Percentiles rank a stretch among this genome's conserved stretches.
phyloP scores from a whole-genome alignment of 2,329 filamentous ascomycete genomes.

The Alternaria postmessia region DNA sequence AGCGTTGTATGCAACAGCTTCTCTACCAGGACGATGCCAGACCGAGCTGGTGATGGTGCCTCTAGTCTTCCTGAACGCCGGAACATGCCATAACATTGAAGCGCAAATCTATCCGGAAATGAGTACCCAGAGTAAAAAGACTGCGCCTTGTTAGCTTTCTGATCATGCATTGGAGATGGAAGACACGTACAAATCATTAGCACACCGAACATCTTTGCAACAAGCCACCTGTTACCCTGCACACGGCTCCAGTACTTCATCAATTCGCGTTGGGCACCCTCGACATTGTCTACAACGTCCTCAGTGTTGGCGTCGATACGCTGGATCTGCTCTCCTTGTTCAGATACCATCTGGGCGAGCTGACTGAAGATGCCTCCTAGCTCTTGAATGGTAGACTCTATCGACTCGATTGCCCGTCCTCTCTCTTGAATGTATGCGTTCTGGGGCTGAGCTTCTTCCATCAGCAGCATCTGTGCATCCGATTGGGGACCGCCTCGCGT shows the following conservation, averaged over 20 bases:
- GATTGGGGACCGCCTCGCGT: conserved; percentile 64
- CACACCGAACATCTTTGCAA: conserved; percentile 85
- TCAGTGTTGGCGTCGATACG: conserved; percentile 97
- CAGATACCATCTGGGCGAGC: conserved; percentile 93
- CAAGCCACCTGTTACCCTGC: conserved; percentile 92
- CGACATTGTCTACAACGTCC: conserved; percentile 97
- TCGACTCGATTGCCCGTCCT: conserved; percentile 94
- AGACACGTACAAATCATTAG: conserved; percentile 80
- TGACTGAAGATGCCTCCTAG: conserved; percentile 93
- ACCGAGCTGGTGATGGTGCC: conserved; percentile 18
- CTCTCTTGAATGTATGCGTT: conserved; percentile 93
- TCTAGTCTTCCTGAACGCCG: conserved; percentile 35
- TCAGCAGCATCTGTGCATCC: conserved; percentile 83
- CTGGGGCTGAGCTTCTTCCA: conserved; percentile 87
- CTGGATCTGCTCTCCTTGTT: conserved; percentile 98
- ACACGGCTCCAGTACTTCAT: conserved; percentile 97
- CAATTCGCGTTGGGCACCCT: conserved; percentile 91
- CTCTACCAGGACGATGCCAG: conserved; percentile 9
- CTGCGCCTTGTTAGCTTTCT: conserved; percentile 32
- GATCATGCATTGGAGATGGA: conserved; percentile 11
- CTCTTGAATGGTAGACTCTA: conserved; percentile 93
- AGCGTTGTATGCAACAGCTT: conserved; percentile 19
- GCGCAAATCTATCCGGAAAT: conserved; percentile 61
- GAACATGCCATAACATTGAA: conserved; percentile 13
- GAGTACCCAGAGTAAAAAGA: conserved; percentile 70